phyloP scores from a whole-genome alignment of 1,284 basidiomycete species.

The Boletellus sp. region DNA sequence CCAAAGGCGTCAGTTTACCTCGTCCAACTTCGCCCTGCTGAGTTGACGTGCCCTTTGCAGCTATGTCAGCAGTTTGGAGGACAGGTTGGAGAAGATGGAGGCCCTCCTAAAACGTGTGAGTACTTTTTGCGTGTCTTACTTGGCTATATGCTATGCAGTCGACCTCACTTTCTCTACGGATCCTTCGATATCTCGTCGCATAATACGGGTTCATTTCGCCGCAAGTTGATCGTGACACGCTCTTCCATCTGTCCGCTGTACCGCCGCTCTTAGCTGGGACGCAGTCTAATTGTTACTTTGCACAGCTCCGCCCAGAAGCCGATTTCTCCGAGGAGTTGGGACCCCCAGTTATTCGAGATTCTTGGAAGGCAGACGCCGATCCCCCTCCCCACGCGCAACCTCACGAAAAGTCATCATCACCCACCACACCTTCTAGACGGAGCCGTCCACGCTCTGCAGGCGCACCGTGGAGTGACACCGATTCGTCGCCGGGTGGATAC shows the following conservation, averaged over 20 bases:
- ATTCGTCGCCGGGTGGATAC: constrained; percentile 33
- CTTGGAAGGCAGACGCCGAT: constrained; percentile 55
- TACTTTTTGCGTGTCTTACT: constrained; percentile 12
- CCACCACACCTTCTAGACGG: constrained; percentile 16
- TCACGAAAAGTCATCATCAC: constrained; percentile 22
- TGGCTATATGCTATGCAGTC: not conserved
- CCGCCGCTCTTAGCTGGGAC: not conserved
- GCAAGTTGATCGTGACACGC: not conserved
- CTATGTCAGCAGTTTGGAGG: constrained; percentile 75
- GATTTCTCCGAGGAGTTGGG: constrained; percentile 71
- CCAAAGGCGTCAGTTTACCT: constrained; percentile 66
- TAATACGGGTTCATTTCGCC: not conserved
- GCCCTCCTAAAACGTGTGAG: constrained; percentile 62
- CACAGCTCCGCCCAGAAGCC: constrained; percentile 63
- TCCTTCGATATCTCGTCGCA: not conserved
- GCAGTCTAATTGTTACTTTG: constrained; percentile 12
- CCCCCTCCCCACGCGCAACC: constrained; percentile 11
- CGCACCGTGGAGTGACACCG: constrained; percentile 29
- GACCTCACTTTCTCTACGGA: not conserved
- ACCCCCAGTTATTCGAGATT: constrained; percentile 63
- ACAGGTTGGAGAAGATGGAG: constrained; percentile 72
- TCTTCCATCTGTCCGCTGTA: constrained; percentile 1
- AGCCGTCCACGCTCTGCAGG: constrained; percentile 17
- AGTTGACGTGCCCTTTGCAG: constrained; percentile 34
- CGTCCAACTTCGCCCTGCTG: not conserved